phyloP scores from a whole-genome alignment of 306 rosid genomes.

The Aeschynomene evenia region DNA sequence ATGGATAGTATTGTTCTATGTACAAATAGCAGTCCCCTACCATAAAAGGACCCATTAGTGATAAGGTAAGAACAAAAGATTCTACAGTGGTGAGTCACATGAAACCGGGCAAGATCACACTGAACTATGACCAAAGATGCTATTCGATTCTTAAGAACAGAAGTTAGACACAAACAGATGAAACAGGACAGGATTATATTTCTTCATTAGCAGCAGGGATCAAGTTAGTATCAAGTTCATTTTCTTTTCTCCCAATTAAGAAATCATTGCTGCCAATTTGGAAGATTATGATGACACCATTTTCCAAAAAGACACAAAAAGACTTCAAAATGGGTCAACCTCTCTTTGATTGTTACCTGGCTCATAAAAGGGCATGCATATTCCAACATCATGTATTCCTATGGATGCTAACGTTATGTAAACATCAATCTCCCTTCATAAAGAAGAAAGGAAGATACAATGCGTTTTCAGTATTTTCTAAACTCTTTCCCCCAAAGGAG shows the following conservation, averaged over 20 bases:
- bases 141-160: conserved; percentile 6
- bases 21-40: too few species aligned
- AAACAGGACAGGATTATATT: conserved; percentile 6
- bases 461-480: conserved; percentile 61
- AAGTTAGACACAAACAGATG: background rate
- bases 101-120: background rate
- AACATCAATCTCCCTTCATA: conserved; percentile 65
- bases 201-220: conserved; percentile 1
- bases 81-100: too few species aligned
- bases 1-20: too few species aligned
- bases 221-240: conserved; percentile 26
- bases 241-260: background rate
- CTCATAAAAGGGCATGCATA: conserved; percentile 39
- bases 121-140: conserved; percentile 13
- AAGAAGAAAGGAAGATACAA: conserved; percentile 80
- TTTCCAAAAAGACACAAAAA: conserved; percentile 33
- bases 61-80: background rate
- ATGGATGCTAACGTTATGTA: conserved; percentile 52
- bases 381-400: conserved; percentile 57
- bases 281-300: conserved; percentile 27
- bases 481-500: conserved; percentile 51
- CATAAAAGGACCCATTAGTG: too few species aligned
- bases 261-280: conserved; percentile 26
- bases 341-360: conserved; percentile 41
- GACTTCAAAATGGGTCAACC: conserved; percentile 28